A percentile compares a stretch with the other conserved stretches of the same genome.
These are phyloP conservation scores for Cryptococcus depauperatus DNA, from an alignment of 1,284 basidiomycete species.

Conservation along the genomic window DNA sequence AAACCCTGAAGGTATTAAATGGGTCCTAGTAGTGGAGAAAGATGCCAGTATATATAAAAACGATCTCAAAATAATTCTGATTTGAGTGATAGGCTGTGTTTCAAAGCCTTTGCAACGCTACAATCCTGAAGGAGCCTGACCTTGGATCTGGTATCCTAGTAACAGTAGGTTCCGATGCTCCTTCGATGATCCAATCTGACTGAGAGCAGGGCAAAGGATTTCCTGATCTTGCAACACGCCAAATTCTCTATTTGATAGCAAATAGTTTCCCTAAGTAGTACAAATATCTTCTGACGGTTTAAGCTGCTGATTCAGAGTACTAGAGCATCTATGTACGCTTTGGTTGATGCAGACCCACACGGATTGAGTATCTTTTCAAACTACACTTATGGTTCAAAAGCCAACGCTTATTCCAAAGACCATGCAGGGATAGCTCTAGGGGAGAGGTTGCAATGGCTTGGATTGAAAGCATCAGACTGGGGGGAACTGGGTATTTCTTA, in stretches of 20 bases:
- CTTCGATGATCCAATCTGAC: not conserved
- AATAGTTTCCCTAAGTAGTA: conserved; percentile 55
- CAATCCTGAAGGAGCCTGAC: conserved; percentile 48
- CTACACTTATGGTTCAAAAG: conserved; percentile 52
- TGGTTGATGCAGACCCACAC: conserved; percentile 86
- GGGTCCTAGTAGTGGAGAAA: conserved; percentile 84
- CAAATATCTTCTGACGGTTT: not conserved
- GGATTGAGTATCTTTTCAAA: conserved; percentile 81
- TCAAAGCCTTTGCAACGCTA: conserved; percentile 61
- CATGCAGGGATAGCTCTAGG: conserved; percentile 55
- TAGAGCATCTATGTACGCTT: conserved; percentile 62
- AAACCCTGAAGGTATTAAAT: conserved; percentile 50
- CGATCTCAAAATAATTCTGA: not conserved
- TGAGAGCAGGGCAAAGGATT: conserved; percentile 77
- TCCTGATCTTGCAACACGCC: conserved; percentile 78
- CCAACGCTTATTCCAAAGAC: conserved; percentile 25
- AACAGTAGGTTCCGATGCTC: conserved; percentile 43
- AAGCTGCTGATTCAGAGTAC: not conserved
- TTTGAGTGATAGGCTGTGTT: conserved; percentile 63
- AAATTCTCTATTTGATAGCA: conserved; percentile 64
- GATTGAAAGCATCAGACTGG: conserved; percentile 64
- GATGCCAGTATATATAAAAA: conserved; percentile 53
- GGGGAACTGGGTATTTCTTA: conserved; percentile 51
- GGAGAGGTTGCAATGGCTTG: conserved; percentile 64
- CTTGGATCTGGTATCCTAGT: conserved; percentile 31